Base-by-base conservation (phyloP, 2,329 filamentous ascomycete species). In the Ophiostoma tasmaniense region DNA sequence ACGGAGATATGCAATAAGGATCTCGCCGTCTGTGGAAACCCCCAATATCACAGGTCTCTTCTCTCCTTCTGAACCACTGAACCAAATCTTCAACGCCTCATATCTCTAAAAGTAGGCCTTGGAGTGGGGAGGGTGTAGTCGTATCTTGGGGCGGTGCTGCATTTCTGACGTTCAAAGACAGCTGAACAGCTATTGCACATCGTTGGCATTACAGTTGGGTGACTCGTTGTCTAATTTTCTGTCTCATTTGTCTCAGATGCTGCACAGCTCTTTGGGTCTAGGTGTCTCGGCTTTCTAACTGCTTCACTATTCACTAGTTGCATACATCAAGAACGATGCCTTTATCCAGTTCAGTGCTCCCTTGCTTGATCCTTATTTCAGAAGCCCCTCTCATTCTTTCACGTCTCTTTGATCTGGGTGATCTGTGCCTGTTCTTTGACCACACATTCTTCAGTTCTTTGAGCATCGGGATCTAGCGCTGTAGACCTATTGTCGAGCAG, bases 171-270 rank as follows among this genome's bases (percentile, higher is more conserved):
- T 1, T 33, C 33, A 33, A 13, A 25, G 50, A 8, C 17, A 45
- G 42, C 42, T 39, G 10, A 14, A 14, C 37, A 39, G 37, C 37
- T 11, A 35, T 35, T 14, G 37, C 13, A 39, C 37, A 11, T 6
- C 17, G 42, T 45, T 7, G 14, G 20, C 20, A 22, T 55, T 33
- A 33, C 33, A 33, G 50, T 55, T 55, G 50, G 11, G 50, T 25
- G 50, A 25, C 50, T 25, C 25, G 8, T 28, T 55, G 55, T 61
- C 25, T 61, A 61, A 61, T 61, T 61, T 52, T 30, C 25, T 61
- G 55, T 61, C 55, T 61, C 55, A 61, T 55, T 30, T 20, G 55
- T 61, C 55, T 61, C 55, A 61, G 55, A 61, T 61, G 55, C 55
- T 61, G 55, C 55, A 61, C 55, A 17, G 55, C 14, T 61, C 55